Evolutionary conservation across 352 stramenopile species (phyloP).

Genomic region (Pilasporangium apinafurcum): DNA sequence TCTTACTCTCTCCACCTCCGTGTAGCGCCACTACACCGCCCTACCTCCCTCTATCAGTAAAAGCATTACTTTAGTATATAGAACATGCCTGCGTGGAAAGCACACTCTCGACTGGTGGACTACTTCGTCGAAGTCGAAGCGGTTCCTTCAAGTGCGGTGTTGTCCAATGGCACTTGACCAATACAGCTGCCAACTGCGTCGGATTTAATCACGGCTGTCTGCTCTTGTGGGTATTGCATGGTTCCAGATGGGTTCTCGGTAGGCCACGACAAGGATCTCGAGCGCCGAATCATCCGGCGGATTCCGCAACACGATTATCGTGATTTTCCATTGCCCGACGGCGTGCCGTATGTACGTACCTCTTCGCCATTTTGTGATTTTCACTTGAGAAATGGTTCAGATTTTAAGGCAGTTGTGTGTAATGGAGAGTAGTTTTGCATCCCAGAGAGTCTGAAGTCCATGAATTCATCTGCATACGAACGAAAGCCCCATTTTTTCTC

Average conservation of each 20-base stretch:
- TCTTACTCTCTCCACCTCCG: no score
- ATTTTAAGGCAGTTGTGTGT: not conserved
- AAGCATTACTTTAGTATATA: no score
- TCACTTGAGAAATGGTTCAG: not conserved
- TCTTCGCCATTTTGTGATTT: not conserved
- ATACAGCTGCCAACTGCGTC: not conserved
- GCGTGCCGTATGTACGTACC: slow-evolving; percentile 52
- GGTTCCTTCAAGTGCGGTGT: slow-evolving; percentile 11
- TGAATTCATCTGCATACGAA: slow-evolving; percentile 40
- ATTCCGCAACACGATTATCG: slow-evolving; percentile 37
- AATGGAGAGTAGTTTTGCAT: slow-evolving; percentile 55
- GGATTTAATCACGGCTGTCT: not conserved
- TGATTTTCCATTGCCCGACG: slow-evolving; percentile 63
- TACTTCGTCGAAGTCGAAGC: slow-evolving; percentile 74
- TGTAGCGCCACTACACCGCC: no score
- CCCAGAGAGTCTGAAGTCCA: slow-evolving; percentile 37
- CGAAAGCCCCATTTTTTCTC: slow-evolving; percentile 72
- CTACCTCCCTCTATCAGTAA: no score
- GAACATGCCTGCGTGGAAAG: no score
- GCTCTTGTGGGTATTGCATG: not conserved
- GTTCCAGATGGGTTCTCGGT: slow-evolving; percentile 1
- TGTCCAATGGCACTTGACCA: not conserved
- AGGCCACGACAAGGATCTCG: slow-evolving; percentile 28
- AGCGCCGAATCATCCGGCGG: slow-evolving; percentile 32
- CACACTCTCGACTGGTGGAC: slow-evolving; percentile 67